A percentile compares a stretch with the other conserved stretches of the same genome.
Conservation (phyloP, 441 rosid genomes). For the Sinapis alba region DNA sequence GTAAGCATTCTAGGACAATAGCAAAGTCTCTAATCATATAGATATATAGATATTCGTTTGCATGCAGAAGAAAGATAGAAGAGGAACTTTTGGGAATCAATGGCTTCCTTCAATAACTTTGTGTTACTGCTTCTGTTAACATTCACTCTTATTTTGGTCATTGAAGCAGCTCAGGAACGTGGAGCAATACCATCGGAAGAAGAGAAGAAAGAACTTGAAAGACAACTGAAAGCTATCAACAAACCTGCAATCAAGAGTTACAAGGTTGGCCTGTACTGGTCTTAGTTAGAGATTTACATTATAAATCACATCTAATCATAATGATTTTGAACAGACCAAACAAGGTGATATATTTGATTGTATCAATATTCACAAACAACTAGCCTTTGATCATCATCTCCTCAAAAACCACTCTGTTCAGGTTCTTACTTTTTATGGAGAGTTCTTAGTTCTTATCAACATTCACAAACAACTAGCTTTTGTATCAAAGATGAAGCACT, state of each 20-base stretch:
- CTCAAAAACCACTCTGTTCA: constrained; percentile 29
- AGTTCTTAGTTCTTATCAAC: too few relatives aligned
- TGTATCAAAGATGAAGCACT: not conserved
- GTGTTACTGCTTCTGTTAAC: constrained; percentile 1
- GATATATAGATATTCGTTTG: not conserved
- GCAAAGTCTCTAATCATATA: not conserved
- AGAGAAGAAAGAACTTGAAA: constrained; percentile 9
- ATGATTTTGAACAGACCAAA: not conserved
- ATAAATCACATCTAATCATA: not conserved
- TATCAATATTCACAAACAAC: constrained; percentile 20
- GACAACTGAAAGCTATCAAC: constrained; percentile 21
- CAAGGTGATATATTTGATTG: constrained; percentile 24
- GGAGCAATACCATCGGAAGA: not conserved
- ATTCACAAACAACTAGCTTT: not conserved
- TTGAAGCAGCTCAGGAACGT: not conserved
- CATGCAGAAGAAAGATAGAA: not conserved
- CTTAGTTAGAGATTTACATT: not conserved
- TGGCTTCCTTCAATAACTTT: not conserved
- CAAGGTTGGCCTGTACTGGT: constrained; percentile 3
- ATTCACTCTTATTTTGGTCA: not conserved
- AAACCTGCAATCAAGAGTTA: constrained; percentile 31
- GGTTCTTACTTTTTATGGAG: not conserved
- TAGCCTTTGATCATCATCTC: constrained; percentile 32
- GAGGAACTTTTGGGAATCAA: not conserved
- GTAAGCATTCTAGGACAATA: not conserved